Evolutionary conservation across 202 grass and related monocot genomes (phyloP).

Genomic region (Zizania palustris): DNA sequence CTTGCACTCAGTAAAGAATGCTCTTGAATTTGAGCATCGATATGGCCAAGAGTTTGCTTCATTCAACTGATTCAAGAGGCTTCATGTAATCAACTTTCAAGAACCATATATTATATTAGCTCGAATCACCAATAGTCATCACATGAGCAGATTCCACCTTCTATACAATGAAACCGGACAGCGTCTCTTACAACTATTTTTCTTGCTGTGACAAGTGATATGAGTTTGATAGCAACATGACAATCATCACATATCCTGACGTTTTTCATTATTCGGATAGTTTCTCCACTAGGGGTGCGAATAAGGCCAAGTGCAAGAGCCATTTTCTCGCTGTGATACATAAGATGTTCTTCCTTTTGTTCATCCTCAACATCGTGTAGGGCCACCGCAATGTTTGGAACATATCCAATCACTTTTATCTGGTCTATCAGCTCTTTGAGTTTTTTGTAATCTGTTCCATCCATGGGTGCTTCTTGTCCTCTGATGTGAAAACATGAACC

Average conservation of each 20-base stretch:
- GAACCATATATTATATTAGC: not conserved
- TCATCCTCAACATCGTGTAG: too few relatives aligned
- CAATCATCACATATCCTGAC: slow-evolving; percentile 83
- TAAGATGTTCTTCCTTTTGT: slow-evolving; percentile 83
- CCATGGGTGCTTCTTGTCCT: slow-evolving; percentile 61
- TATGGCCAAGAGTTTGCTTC: not conserved
- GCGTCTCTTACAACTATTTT: slow-evolving; percentile 74
- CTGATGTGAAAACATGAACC: slow-evolving; percentile 65
- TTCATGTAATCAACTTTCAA: not conserved
- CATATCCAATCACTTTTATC: slow-evolving; percentile 71
- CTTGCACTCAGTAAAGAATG: not conserved
- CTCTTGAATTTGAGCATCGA: not conserved
- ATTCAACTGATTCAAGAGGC: slow-evolving; percentile 3
- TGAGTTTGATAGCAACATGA: slow-evolving; percentile 70
- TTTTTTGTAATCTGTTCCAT: slow-evolving; percentile 62
- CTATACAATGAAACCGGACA: slow-evolving; percentile 73
- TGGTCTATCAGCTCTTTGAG: slow-evolving; percentile 58
- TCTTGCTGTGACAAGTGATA: slow-evolving; percentile 57
- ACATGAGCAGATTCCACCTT: slow-evolving; percentile 66
- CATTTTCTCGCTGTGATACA: slow-evolving; percentile 78
- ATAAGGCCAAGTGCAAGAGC: slow-evolving; percentile 69
- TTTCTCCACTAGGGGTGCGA: slow-evolving; percentile 47
- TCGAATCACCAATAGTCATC: slow-evolving; percentile 72
- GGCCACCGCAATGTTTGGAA: slow-evolving; percentile 71
- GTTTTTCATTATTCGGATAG: slow-evolving; percentile 76